Evolutionary conservation across 1,284 basidiomycete genomes (phyloP), one percentile per base, ranked within the genome.

Genomic region (Pyrrhoderma noxium): DNA sequence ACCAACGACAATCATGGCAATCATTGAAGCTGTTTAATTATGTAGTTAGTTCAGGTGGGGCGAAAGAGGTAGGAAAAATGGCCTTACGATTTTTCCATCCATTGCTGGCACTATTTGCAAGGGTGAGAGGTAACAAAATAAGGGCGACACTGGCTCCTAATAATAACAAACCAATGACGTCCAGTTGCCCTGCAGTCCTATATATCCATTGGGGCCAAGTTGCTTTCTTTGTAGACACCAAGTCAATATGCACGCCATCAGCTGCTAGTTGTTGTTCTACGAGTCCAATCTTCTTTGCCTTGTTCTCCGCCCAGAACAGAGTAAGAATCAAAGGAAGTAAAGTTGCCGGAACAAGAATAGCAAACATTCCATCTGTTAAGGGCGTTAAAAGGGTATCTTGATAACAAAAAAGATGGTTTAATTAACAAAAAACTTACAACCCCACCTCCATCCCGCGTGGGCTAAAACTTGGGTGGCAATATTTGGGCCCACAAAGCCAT

Each of bases 381-480:
- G 36, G n/a, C n/a, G n/a, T n/a, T n/a, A 8, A 11, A 47, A 14
- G 18, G 5, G 9, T 18, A 7, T 35, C 9, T 22, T 4, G 11
- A 23, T 11, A 27, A 14, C 25, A 5, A n/a, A 11, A 23, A 21
- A 13, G 13, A 18, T 8, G 38, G 1, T 16, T 19, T 3, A 35
- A 18, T 9, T 43, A 37, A 14, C 27, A 52, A n/a, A 18, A 35
- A 8, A n/a, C 34, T 22, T 14, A 79, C 78, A 85, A 25, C 88
- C 88, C 80, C 84, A 86, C 64, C 87, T 70, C 89, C 88, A 91
- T 3, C 75, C 72, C 37, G 69, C 61, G 42, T 75, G 69, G 45
- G 77, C 67, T 44, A 89, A 67, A 8, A 82, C 69, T 34, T 71
- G 68, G 16, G 80, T 72, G 7, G 76, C 71, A 47, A 91, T 78